Percentiles rank a stretch among this genome's conserved stretches.
phyloP scores from a whole-genome alignment of 257 asterid species.

The Rhazya stricta region DNA sequence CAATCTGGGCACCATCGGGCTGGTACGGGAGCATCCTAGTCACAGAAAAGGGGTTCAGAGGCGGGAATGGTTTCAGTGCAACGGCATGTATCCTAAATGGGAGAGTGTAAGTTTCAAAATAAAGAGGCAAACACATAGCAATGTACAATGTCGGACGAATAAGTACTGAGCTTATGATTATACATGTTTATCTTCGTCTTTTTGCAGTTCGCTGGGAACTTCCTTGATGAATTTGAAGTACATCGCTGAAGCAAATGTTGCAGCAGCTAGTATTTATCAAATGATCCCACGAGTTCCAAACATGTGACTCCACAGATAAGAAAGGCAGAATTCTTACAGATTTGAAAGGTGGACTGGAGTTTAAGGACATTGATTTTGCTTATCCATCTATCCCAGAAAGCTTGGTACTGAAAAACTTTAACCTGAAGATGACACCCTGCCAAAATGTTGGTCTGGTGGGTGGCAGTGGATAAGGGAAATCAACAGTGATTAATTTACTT shows the following conservation, averaged over 20 bases:
- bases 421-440: slow-evolving; percentile 16
- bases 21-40: slow-evolving; percentile 32
- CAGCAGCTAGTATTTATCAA: slow-evolving; percentile 20
- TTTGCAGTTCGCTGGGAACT: slow-evolving; percentile 16
- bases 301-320: slow-evolving; percentile 20
- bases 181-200: background rate
- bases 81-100: slow-evolving; percentile 20
- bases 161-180: background rate
- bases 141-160: background rate
- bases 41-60: slow-evolving; percentile 18
- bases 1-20: slow-evolving; percentile 24
- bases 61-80: slow-evolving; percentile 23
- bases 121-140: too few species aligned
- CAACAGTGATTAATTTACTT: slow-evolving; percentile 45
- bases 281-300: slow-evolving; percentile 22
- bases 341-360: slow-evolving; percentile 20
- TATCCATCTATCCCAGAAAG: slow-evolving; percentile 28
- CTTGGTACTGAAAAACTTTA: slow-evolving; percentile 14
- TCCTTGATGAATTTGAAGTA: slow-evolving; percentile 17
- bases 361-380: slow-evolving; percentile 21
- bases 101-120: slow-evolving; percentile 24
- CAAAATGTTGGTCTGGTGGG: slow-evolving; percentile 25
- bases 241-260: slow-evolving; percentile 24
- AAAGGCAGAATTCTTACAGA: slow-evolving; percentile 11
- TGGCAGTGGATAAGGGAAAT: slow-evolving; percentile 34